These are phyloP conservation scores for Neofusicoccum sp. DNA, from an alignment of 2,329 filamentous ascomycete genomes.

Conservation along the genomic window DNA sequence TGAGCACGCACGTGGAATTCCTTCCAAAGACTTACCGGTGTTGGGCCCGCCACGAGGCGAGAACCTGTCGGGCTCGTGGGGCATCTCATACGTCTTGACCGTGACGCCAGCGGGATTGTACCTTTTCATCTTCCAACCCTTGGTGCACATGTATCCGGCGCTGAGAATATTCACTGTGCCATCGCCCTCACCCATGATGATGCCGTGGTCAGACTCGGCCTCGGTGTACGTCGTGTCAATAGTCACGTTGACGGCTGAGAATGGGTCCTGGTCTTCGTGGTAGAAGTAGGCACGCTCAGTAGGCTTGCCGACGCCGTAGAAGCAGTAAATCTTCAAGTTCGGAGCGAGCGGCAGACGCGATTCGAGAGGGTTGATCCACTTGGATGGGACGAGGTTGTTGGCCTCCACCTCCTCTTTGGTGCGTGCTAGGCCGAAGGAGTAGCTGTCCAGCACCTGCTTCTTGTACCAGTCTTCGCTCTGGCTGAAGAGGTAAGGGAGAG, in stretches of 20 bases:
- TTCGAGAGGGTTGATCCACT: slow-evolving; percentile 95
- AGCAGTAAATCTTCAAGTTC: slow-evolving; percentile 91
- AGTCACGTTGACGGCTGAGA: slow-evolving; percentile 65
- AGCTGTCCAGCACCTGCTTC: slow-evolving; percentile 68
- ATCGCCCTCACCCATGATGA: slow-evolving; percentile 94
- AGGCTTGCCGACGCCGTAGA: slow-evolving; percentile 92
- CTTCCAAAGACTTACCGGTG: slow-evolving; percentile 47
- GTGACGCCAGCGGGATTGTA: slow-evolving; percentile 86
- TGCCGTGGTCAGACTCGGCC: slow-evolving; percentile 70
- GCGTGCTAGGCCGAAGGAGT: slow-evolving; percentile 85
- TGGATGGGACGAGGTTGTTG: slow-evolving; percentile 53
- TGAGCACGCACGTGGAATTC: neutral
- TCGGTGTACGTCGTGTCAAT: slow-evolving; percentile 53
- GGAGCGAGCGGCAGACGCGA: slow-evolving; percentile 83
- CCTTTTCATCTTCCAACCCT: slow-evolving; percentile 87
- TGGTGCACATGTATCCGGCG: slow-evolving; percentile 93
- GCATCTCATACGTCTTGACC: slow-evolving; percentile 91
- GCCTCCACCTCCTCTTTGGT: slow-evolving; percentile 75
- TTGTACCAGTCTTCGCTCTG: slow-evolving; percentile 84
- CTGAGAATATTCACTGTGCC: slow-evolving; percentile 93
- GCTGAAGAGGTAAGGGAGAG: slow-evolving; percentile 73
- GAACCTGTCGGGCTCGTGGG: slow-evolving; percentile 90
- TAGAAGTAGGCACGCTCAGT: slow-evolving; percentile 95
- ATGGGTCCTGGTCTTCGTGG: slow-evolving; percentile 63
- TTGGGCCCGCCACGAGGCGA: slow-evolving; percentile 72